Percentiles rank a stretch among this genome's conserved stretches.
These are phyloP conservation scores for Leptoxyphium fumago DNA, from an alignment of 2,329 filamentous ascomycete species.

Conservation along the genomic window DNA sequence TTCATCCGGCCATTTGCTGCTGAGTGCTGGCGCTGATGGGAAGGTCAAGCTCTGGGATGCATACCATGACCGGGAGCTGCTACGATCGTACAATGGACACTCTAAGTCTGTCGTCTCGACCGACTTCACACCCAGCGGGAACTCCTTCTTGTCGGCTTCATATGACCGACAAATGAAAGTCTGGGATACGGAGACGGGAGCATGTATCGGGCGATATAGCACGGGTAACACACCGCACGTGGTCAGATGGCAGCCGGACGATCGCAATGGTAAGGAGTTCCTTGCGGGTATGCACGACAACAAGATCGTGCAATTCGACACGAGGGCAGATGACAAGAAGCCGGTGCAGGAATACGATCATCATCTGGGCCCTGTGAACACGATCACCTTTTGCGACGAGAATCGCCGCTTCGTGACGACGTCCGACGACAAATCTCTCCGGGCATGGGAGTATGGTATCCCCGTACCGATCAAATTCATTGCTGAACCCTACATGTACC, in stretches of 20 bases:
- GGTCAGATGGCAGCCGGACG: slow-evolving; percentile 76
- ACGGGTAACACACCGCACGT: slow-evolving; percentile 94
- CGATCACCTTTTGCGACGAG: slow-evolving; percentile 88
- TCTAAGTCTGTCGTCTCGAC: slow-evolving; percentile 80
- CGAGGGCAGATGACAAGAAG: slow-evolving; percentile 39
- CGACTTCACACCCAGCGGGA: slow-evolving; percentile 69
- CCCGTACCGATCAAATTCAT: slow-evolving; percentile 98
- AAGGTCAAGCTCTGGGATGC: slow-evolving; percentile 92
- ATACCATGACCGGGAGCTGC: slow-evolving; percentile 74
- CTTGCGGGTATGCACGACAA: slow-evolving; percentile 96
- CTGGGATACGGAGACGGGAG: slow-evolving; percentile 93
- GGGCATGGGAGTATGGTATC: slow-evolving; percentile 97
- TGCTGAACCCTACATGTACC: slow-evolving; percentile 95
- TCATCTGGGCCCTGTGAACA: slow-evolving; percentile 94
- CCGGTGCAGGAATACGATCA: slow-evolving; percentile 97
- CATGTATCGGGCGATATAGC: slow-evolving; percentile 75
- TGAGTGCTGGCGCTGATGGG: slow-evolving; percentile 79
- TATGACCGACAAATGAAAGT: slow-evolving; percentile 94
- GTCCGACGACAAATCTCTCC: slow-evolving; percentile 87
- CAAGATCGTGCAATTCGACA: slow-evolving; percentile 97
- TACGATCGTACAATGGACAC: slow-evolving; percentile 86
- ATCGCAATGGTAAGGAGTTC: slow-evolving; percentile 71
- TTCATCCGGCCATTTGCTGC: slow-evolving; percentile 66
- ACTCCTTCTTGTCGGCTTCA: slow-evolving; percentile 75
- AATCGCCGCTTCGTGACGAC: slow-evolving; percentile 95